Conservation (phyloP, 139 green algal genomes). For the Chlamydomonas incerta region DNA sequence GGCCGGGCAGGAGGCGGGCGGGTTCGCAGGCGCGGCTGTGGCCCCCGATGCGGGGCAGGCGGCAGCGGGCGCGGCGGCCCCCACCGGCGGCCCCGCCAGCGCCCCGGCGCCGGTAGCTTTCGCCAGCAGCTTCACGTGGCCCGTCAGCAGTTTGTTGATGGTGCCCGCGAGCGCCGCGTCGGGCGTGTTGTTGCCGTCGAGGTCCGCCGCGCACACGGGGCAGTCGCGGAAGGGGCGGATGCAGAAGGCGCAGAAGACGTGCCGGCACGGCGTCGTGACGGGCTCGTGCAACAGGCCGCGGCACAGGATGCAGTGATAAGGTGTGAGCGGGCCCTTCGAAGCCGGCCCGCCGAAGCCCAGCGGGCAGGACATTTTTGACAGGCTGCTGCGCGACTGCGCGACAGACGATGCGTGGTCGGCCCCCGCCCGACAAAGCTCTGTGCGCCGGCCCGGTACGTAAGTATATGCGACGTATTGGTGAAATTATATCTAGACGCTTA, state of each 20-base stretch:
- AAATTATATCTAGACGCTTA: too few species aligned
- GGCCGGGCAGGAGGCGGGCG: neutral
- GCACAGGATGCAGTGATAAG: slow-evolving; percentile 19
- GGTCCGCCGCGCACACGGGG: slow-evolving; percentile 37
- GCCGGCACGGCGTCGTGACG: neutral
- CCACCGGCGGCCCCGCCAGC: too few species aligned
- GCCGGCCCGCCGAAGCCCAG: slow-evolving; percentile 19
- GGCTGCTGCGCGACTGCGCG: too few species aligned
- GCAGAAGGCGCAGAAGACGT: slow-evolving; percentile 37
- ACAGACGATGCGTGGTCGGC: too few species aligned
- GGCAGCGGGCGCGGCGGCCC: neutral
- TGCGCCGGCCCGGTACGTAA: too few species aligned
- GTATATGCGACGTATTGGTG: too few species aligned
- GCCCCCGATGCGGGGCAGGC: neutral
- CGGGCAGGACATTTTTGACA: neutral
- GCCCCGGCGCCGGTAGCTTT: neutral
- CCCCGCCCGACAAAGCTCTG: too few species aligned
- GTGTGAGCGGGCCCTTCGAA: neutral
- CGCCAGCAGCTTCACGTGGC: neutral
- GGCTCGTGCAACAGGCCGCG: slow-evolving; percentile 32
- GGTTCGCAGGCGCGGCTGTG: neutral
- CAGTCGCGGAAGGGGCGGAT: slow-evolving; percentile 38
- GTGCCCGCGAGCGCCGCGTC: neutral
- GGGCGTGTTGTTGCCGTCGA: neutral
- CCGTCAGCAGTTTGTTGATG: slow-evolving; percentile 20